Base-by-base conservation (phyloP, 2,329 filamentous ascomycete species). In the Stemphylium lycopersici region DNA sequence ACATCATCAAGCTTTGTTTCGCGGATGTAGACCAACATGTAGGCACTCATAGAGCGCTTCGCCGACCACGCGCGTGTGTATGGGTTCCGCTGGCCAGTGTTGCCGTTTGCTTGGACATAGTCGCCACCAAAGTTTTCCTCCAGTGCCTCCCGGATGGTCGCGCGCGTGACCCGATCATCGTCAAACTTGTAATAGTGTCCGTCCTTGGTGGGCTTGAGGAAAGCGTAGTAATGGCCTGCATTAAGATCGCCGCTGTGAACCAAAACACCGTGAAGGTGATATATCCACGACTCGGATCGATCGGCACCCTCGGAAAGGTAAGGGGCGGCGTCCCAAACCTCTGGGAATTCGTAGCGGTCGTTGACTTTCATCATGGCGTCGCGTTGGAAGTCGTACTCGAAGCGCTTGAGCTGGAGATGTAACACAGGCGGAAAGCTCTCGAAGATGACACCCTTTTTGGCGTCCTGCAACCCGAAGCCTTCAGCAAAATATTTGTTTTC, bases 361-460 rank as follows among this genome's bases (percentile, higher is more conserved):
- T 96, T 96, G 73, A 99, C 92, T 79, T 99, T 99, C 89, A 96
- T 97, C 90, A 98, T 97, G 61, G 91, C 92, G 71, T 98, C 93
- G 66, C 91, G 87, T 65, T 96, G 89, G 68, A 97, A 90, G 76
- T 99, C 95, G 77, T 99, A 99, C 74, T 99, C 92, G 75, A 99
- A 99, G 47, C 95, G 89, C 79, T 98, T 98, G 55, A 99, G 84
- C 74, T 99, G 95, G 37, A 99, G 81, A 74, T 99, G 93, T 18
- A 99, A 80, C 2, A 99, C 92, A 48, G 96, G 90, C 0, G 95
- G 95, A 71, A 98, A 98, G 67, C 88, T 90, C 72, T 92, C 91
- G 73, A 99, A 99, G 58, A 99, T 97, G 63, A 97, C 95, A 47
- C 95, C 95, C 76, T 99, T 99, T 80, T 91, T 93, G 46, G 95